Base-by-base conservation (phyloP, 257 asterid genomes). In the Nicotiana tabacum region DNA sequence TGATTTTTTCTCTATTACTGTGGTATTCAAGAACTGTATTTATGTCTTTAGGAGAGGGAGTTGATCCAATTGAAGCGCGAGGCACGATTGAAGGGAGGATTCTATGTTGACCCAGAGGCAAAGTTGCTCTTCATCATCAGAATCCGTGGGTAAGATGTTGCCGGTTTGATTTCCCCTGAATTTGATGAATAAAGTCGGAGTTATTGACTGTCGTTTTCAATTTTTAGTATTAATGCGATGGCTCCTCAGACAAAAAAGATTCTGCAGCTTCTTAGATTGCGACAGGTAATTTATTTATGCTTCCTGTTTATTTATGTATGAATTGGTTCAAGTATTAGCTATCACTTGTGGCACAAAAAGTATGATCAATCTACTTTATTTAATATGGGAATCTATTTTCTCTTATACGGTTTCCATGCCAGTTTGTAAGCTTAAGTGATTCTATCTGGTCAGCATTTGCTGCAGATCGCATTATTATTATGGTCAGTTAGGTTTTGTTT, bases 71-170 rank as follows among this genome's bases (percentile, higher is more conserved):
- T 93, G 91, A 93, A 93, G 91, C 92, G 96, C 0, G 97, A 93
- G 76, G 97, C 97, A 0, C 87, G 97, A 82, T 84, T 93, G 95
- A 93, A 91, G 82, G 97, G 97, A 27, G 97, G 97, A 6, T 93
- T 93, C 81, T 93, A 93, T 84, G 97, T 93, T 24, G 88, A 84
- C 39, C 96, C 96, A 0, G 96, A 93, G 68, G 95, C 97, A 1
- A 93, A 90, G 82, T 83, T 93, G 33, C 37, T 93, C 51, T 93
- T 92, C 78, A 90, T 93, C 82, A 66, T 93, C 81, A 82, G 97
- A 12, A 93, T 93, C 67, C 93, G 97, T 30, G 97, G 97, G 97
- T 93, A 74, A 74, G 79, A 85, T 32, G 86, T n/a, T 37, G 4
- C 12, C 1, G 3, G 60, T 43, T 43, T 21, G 48, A 32, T 5